Conservation (phyloP, 441 rosid genomes). For the Populus tomentosa region DNA sequence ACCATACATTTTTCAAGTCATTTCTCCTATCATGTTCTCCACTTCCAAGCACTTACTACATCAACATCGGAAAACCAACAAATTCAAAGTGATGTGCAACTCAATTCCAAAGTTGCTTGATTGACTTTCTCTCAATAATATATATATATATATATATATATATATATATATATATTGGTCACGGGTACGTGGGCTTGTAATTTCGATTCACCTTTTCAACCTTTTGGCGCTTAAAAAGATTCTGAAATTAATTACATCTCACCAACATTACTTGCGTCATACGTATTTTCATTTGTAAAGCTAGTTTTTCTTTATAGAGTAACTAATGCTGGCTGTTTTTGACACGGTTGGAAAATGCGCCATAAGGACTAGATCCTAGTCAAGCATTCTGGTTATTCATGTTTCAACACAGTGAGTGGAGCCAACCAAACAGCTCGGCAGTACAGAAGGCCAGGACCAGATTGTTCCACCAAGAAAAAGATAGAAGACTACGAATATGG, state of each 20-base stretch:
- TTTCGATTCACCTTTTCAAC: slow-evolving; percentile 18
- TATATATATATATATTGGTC: background rate
- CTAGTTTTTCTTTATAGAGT: background rate
- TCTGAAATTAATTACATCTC: background rate
- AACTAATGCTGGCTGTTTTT: background rate
- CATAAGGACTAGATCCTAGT: background rate
- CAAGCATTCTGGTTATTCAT: background rate
- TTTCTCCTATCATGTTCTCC: slow-evolving; percentile 4
- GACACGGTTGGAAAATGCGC: background rate
- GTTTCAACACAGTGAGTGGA: background rate
- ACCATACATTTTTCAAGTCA: background rate
- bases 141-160: too few relatives aligned
- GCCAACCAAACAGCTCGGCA: background rate
- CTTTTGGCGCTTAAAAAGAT: background rate
- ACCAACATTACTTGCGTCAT: background rate
- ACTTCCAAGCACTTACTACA: slow-evolving; percentile 4
- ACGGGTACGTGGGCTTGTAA: background rate
- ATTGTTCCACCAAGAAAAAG: slow-evolving; percentile 5
- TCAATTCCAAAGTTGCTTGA: slow-evolving; percentile 15
- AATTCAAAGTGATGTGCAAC: slow-evolving; percentile 15
- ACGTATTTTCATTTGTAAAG: background rate
- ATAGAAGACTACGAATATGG: background rate
- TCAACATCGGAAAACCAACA: slow-evolving; percentile 4
- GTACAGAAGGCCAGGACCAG: background rate
- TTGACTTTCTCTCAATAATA: slow-evolving; percentile 6